Percentiles rank a stretch among this genome's conserved stretches.
Evolutionary conservation across 768 basidiomycete species (phyloP).

Genomic region (Pisolithus tinctorius): DNA sequence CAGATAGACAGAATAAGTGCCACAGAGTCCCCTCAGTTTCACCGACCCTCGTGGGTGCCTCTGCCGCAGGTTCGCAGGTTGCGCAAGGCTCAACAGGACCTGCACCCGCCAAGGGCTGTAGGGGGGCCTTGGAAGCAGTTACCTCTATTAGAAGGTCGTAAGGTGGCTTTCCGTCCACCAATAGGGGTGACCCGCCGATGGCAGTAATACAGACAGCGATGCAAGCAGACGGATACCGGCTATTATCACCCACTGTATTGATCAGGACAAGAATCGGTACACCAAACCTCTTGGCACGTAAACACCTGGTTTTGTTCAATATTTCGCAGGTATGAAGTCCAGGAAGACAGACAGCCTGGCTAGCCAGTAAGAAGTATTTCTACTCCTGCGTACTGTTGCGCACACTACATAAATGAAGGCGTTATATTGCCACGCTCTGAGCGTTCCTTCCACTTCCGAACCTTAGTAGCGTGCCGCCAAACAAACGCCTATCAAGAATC

Average conservation of each 20-base stretch:
- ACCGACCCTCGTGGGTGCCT: slow-evolving; percentile 41
- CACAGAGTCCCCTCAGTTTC: slow-evolving; percentile 65
- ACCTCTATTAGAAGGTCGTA: slow-evolving; percentile 70
- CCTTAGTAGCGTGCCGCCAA: slow-evolving; percentile 47
- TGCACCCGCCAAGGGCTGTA: slow-evolving; percentile 43
- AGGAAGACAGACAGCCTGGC: slow-evolving; percentile 74
- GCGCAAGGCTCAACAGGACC: slow-evolving; percentile 56
- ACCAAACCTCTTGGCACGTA: slow-evolving; percentile 4
- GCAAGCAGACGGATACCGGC: slow-evolving; percentile 72
- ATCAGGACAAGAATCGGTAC: slow-evolving; percentile 65
- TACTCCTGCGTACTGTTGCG: background rate
- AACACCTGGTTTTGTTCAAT: background rate
- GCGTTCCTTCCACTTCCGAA: slow-evolving; percentile 80
- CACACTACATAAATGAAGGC: slow-evolving; percentile 28
- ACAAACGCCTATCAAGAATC: slow-evolving; percentile 66
- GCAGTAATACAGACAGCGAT: slow-evolving; percentile 45
- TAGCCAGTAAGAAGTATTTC: slow-evolving; percentile 24
- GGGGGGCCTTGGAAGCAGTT: slow-evolving; percentile 58
- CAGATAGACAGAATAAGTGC: slow-evolving; percentile 75
- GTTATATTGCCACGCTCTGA: slow-evolving; percentile 62
- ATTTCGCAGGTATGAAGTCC: slow-evolving; percentile 71
- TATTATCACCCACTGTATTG: slow-evolving; percentile 61
- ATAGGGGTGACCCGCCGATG: slow-evolving; percentile 42
- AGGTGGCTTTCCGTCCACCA: slow-evolving; percentile 76
- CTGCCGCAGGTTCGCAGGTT: slow-evolving; percentile 13